Evolutionary conservation across 225 moss, liverwort and hornwort species (phyloP), one percentile per base, ranked within the genome.

Genomic region (Ulota crispa): DNA sequence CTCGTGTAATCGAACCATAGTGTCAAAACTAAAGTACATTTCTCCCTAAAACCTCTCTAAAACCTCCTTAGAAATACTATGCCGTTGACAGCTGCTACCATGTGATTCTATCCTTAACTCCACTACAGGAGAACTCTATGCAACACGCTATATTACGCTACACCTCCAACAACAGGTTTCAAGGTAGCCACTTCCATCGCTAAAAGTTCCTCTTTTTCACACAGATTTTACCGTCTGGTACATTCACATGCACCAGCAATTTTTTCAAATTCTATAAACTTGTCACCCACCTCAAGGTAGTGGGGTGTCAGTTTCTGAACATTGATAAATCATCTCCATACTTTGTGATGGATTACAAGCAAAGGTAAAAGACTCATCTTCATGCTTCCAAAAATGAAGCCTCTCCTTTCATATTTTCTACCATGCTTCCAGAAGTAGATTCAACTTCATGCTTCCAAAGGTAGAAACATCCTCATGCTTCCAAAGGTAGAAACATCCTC

Each of bases 71-170:
- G 4, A 59, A 9, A 59, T 64, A n/a, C n/a, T 81, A 66, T 24
- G 67, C 61, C 78, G 81, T 75, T 14, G 36, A 37, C 56, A 82
- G 21, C 68, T 78, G 32, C 68, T 73, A 78, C 20, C 41, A 78
- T 31, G 26, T 16, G 13, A 80, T 54, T 73, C 65, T 52, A 56
- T 7, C 42, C 53, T 87, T 41, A 28, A 70, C 62, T 75, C 24
- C 9, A 79, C 31, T 47, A 20, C 37, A 11, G 57, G 9, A 42
- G 26, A 72, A 34, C 71, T 10, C 42, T 47, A 55, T 28, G n/a
- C 26, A 62, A 16, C 18, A 23, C 18, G 67, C 20, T 64, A 42
- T 12, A 50, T 50, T 50, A 50, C 50, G 50, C 18, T 47, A 47
- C 47, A 47, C 12, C 24, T 57, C 42, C 18, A 39, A 66, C 24